phyloP scores from a whole-genome alignment of 768 basidiomycete species.

The Pulveroboletus ravenelii region DNA sequence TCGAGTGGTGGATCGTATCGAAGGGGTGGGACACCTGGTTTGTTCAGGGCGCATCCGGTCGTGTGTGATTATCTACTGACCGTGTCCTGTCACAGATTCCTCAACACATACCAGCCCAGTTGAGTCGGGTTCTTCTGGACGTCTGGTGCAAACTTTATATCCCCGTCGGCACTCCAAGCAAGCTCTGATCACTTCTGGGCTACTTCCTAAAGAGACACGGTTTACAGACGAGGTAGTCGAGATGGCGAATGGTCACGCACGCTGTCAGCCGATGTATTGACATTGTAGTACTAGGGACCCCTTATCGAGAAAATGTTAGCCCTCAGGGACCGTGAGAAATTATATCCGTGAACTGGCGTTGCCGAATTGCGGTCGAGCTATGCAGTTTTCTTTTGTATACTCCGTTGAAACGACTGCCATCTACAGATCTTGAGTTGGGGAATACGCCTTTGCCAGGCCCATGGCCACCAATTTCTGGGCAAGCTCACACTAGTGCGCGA shows the following conservation, averaged over 20 bases:
- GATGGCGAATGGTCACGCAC: neutral
- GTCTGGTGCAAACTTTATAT: constrained; percentile 10
- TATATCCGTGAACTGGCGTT: neutral
- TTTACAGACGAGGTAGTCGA: neutral
- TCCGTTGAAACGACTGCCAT: neutral
- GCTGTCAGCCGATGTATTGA: neutral
- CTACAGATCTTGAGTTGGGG: neutral
- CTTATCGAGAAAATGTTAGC: no score
- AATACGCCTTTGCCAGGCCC: neutral
- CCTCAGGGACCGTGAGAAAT: neutral
- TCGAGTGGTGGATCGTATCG: constrained; percentile 20
- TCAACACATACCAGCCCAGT: constrained; percentile 22
- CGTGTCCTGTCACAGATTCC: constrained; percentile 18
- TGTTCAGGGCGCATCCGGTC: neutral
- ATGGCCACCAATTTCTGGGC: constrained; percentile 94
- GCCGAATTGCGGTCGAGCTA: neutral
- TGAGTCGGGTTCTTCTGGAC: constrained; percentile 26
- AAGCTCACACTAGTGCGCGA: constrained; percentile 78
- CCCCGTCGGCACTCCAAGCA: constrained; percentile 1
- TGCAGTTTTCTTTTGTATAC: neutral
- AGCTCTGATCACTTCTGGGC: constrained; percentile 12
- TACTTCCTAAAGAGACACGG: neutral
- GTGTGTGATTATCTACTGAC: neutral
- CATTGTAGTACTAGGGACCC: neutral
- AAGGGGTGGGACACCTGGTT: constrained; percentile 32